phyloP scores from a whole-genome alignment of 306 rosid genomes.

The Lathyrus tuberosus region DNA sequence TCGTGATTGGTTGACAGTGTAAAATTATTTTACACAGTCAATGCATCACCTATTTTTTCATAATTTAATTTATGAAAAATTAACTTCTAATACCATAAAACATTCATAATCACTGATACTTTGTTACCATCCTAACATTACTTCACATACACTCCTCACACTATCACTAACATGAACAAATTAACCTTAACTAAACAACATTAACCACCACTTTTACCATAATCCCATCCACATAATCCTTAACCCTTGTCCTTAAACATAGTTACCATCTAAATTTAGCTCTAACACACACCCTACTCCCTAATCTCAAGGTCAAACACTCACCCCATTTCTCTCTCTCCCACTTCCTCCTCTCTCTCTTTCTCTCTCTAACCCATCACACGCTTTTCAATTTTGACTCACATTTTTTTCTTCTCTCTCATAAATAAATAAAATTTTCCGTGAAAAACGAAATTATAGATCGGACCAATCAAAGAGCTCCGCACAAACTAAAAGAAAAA shows the following conservation, averaged over 20 bases:
- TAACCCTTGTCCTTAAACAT: constrained; percentile 41
- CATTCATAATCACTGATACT: too few species aligned
- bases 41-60: too few species aligned
- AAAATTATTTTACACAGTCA: too few species aligned
- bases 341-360: constrained; percentile 31
- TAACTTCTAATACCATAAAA: too few species aligned
- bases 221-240: constrained; percentile 48
- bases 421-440: constrained; percentile 1
- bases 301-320: constrained; percentile 63
- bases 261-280: constrained; percentile 50
- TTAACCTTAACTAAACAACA: constrained; percentile 20
- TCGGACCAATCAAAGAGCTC: constrained; percentile 56
- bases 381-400: constrained; percentile 63
- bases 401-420: not conserved
- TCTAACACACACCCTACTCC: constrained; percentile 23
- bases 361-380: constrained; percentile 56
- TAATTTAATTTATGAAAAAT: too few species aligned
- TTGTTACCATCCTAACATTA: too few species aligned
- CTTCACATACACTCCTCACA: not conserved
- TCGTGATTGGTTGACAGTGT: too few species aligned
- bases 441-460: constrained; percentile 56
- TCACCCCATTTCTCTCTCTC: too few species aligned
- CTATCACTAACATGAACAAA: constrained; percentile 4
- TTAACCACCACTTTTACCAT: constrained; percentile 22
- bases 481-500: constrained; percentile 40